A percentile compares a stretch with the other conserved stretches of the same genome.
Conservation (phyloP, 176 grass and related monocot species). For the Stipa capillata region DNA sequence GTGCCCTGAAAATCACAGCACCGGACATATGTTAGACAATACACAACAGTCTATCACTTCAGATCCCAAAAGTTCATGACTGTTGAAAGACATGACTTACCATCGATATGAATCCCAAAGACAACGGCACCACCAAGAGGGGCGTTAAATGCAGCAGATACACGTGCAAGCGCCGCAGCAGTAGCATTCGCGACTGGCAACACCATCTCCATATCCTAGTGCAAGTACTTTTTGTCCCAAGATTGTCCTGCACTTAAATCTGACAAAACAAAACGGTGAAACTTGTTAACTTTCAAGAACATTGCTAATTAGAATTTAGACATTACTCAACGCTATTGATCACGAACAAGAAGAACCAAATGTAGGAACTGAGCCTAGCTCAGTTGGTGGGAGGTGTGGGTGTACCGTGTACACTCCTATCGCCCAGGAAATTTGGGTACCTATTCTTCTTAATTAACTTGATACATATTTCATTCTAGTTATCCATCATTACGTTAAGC, state of each 20-base stretch:
- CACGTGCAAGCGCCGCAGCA: slow-evolving; percentile 9
- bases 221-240: neutral
- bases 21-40: neutral
- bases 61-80: neutral
- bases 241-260: neutral
- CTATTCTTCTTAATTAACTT: no score
- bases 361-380: no score
- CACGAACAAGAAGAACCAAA: neutral
- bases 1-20: slow-evolving; percentile 34
- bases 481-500: no score
- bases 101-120: slow-evolving; percentile 51
- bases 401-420: no score
- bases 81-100: slow-evolving; percentile 15
- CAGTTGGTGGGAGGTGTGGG: no score
- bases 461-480: no score
- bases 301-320: neutral
- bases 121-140: slow-evolving; percentile 39
- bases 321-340: neutral
- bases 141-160: slow-evolving; percentile 38
- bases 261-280: neutral
- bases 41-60: neutral
- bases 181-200: slow-evolving; percentile 29
- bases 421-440: no score
- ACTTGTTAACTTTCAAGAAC: no score
- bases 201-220: neutral